Percentiles rank a stretch among this genome's conserved stretches.
Conservation (phyloP, 352 stramenopile genomes). For the Plasmopara muralis region DNA sequence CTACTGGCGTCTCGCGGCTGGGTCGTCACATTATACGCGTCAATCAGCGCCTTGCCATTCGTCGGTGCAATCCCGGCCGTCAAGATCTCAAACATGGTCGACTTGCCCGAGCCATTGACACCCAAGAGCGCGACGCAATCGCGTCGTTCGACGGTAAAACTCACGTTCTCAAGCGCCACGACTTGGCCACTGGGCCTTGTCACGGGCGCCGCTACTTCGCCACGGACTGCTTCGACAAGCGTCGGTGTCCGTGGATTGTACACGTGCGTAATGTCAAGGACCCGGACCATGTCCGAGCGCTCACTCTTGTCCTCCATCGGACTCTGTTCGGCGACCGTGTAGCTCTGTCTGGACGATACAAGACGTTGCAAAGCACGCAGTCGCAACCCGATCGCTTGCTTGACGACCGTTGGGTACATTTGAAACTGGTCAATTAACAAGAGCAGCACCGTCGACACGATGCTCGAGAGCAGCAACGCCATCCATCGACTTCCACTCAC, state of each 20-base stretch:
- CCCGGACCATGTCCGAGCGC: constrained; percentile 37
- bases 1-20: constrained; percentile 43
- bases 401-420: constrained; percentile 63
- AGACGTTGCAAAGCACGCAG: constrained; percentile 19
- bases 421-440: constrained; percentile 51
- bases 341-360: constrained; percentile 13
- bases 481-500: constrained; percentile 37
- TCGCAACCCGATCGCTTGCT: constrained; percentile 24
- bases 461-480: constrained; percentile 32
- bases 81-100: constrained; percentile 95
- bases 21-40: constrained; percentile 50
- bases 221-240: constrained; percentile 1
- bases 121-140: constrained; percentile 91
- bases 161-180: constrained; percentile 66
- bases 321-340: constrained; percentile 24
- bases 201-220: constrained; percentile 16
- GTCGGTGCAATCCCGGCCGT: constrained; percentile 87
- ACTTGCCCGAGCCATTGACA: constrained; percentile 95
- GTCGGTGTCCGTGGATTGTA: constrained; percentile 38
- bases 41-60: constrained; percentile 44
- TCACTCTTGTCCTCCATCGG: constrained; percentile 24
- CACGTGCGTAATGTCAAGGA: constrained; percentile 48
- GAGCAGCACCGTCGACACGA: constrained; percentile 48
- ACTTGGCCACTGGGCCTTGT: constrained; percentile 48
- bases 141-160: constrained; percentile 75